Evolutionary conservation across 176 grass and related monocot species (phyloP).

Genomic region (Triticum dicoccoides): DNA sequence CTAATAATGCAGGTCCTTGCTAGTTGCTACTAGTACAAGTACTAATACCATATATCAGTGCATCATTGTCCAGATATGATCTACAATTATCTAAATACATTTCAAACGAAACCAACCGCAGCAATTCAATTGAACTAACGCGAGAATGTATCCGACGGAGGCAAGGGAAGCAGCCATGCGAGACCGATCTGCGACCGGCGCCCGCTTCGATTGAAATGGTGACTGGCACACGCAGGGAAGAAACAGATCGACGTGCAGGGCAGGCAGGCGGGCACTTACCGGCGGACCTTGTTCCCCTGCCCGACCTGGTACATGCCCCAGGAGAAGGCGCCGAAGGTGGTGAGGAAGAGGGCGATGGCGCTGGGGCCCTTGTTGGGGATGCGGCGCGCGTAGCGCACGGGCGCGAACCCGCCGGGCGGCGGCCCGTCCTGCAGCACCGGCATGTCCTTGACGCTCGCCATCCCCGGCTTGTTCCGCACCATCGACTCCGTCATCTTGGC

Average conservation of each 20-base stretch:
- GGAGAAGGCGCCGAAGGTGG: slow-evolving; percentile 71
- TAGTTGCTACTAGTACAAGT: not conserved
- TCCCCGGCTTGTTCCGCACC: slow-evolving; percentile 89
- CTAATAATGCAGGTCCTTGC: not conserved
- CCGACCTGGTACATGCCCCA: slow-evolving; percentile 99
- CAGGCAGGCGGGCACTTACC: slow-evolving; percentile 35
- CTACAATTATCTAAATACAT: not conserved
- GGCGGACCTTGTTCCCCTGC: slow-evolving; percentile 88
- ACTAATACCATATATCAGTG: not conserved
- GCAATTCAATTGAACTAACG: not conserved
- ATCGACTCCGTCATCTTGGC: slow-evolving; percentile 76
- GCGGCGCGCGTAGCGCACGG: slow-evolving; percentile 87
- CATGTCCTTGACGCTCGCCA: slow-evolving; percentile 96
- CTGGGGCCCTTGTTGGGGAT: slow-evolving; percentile 84
- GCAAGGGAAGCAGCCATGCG: not conserved
- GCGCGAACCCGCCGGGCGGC: slow-evolving; percentile 84
- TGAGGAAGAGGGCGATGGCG: slow-evolving; percentile 78
- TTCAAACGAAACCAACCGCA: not conserved
- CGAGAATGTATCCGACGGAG: not conserved
- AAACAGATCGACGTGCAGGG: not conserved
- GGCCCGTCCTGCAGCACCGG: slow-evolving; percentile 92
- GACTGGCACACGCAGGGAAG: not conserved
- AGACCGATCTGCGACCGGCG: not conserved
- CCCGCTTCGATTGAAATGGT: not conserved
- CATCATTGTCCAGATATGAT: not conserved